A percentile compares a stretch with the other conserved stretches of the same genome.
Conservation (phyloP, 1,284 basidiomycete species). For the Grifola frondosa region DNA sequence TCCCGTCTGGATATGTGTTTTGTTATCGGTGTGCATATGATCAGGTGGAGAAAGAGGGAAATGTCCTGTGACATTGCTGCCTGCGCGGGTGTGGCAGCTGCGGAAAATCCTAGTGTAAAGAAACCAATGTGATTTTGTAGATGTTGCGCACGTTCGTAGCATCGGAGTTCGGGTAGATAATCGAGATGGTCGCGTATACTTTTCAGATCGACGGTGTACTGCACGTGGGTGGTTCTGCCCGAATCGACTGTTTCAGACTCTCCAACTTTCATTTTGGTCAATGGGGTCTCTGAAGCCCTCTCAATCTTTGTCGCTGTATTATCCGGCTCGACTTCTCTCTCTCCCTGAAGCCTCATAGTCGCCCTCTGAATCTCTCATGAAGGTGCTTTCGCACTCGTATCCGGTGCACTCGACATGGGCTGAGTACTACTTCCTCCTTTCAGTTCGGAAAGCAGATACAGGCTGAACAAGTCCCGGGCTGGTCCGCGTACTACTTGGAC, state of each 20-base stretch:
- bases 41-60: constrained; percentile 75
- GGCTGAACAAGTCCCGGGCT: constrained; percentile 95
- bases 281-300: background rate
- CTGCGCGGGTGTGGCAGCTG: constrained; percentile 76
- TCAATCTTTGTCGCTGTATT: background rate
- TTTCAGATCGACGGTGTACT: constrained; percentile 11
- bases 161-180: constrained; percentile 21
- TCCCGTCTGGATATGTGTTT: constrained; percentile 93
- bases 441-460: constrained; percentile 99
- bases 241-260: background rate
- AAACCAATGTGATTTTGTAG: constrained; percentile 15
- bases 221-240: constrained; percentile 17
- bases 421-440: constrained; percentile 13
- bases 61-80: constrained; percentile 87
- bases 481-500: constrained; percentile 95
- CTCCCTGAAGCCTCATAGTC: constrained; percentile 8
- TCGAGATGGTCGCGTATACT: constrained; percentile 10
- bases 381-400: constrained; percentile 28
- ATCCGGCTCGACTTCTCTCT: background rate
- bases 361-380: constrained; percentile 29
- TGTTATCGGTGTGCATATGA: constrained; percentile 93
- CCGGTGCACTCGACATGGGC: constrained; percentile 11
- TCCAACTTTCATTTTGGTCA: background rate
- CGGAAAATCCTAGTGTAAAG: constrained; percentile 80
- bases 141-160: constrained; percentile 30